A percentile compares a stretch with the other conserved stretches of the same genome.
These are phyloP conservation scores for Lavandula angustifolia DNA, from an alignment of 257 asterid species.

Conservation along the genomic window DNA sequence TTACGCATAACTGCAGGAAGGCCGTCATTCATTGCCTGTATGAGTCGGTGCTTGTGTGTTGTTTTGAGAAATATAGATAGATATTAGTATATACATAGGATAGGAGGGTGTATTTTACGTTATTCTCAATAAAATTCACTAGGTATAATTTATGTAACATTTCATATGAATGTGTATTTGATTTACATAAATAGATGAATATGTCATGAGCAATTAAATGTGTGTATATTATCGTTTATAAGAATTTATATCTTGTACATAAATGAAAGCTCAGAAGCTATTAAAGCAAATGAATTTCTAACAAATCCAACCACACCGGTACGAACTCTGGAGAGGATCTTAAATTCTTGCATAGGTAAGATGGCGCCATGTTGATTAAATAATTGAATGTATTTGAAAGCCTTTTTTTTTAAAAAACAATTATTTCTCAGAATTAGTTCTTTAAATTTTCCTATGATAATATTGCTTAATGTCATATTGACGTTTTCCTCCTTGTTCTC, in stretches of 20 bases:
- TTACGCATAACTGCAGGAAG: constrained; percentile 55
- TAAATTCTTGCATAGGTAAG: constrained; percentile 39
- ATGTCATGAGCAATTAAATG: background rate
- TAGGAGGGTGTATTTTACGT: too few relatives aligned
- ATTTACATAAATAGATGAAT: background rate
- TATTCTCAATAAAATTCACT: background rate
- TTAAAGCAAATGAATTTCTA: constrained; percentile 55
- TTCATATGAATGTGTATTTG: background rate
- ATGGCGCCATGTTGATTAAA: constrained; percentile 21
- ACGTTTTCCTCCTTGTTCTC: constrained; percentile 15
- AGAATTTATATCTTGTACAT: background rate
- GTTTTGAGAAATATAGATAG: too few relatives aligned
- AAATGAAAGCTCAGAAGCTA: constrained; percentile 43
- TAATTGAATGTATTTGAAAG: background rate
- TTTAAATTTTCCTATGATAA: background rate
- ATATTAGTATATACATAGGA: too few relatives aligned
- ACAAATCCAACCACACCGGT: constrained; percentile 61
- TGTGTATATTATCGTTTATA: background rate
- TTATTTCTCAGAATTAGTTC: background rate
- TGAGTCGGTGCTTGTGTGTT: constrained; percentile 38
- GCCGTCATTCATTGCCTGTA: constrained; percentile 61
- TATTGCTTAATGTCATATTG: constrained; percentile 33
- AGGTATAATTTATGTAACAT: background rate
- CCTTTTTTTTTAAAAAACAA: background rate
- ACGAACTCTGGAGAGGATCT: constrained; percentile 39